A percentile compares a stretch with the other conserved stretches of the same genome.
Evolutionary conservation across 345 rosid genomes (phyloP).

Genomic region (Brassica napus): Da-Ae NC_063442.1:28371501-28372000

Average conservation of each 20-base stretch:
- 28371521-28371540: constrained; percentile 91
- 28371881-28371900: neutral
- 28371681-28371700: constrained; percentile 85
- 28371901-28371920: constrained; percentile 13
- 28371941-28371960: neutral
- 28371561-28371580: neutral
- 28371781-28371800: constrained; percentile 8
- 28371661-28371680: constrained; percentile 82
- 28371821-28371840: neutral
- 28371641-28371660: constrained; percentile 89
- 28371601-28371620: constrained; percentile 35
- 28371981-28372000: neutral
- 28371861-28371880: constrained; percentile 9
- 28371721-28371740: constrained; percentile 84
- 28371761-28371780: neutral
- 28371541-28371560: constrained; percentile 79
- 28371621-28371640: constrained; percentile 87
- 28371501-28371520: constrained; percentile 87
- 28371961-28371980: neutral
- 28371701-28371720: constrained; percentile 87
- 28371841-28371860: neutral
- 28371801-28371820: neutral
- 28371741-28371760: constrained; percentile 50
- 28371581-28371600: neutral
- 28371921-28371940: constrained; percentile 8